Base-by-base conservation (phyloP, 1,139 yeast genomes). In the Saccharomyces hybrid region DNA sequence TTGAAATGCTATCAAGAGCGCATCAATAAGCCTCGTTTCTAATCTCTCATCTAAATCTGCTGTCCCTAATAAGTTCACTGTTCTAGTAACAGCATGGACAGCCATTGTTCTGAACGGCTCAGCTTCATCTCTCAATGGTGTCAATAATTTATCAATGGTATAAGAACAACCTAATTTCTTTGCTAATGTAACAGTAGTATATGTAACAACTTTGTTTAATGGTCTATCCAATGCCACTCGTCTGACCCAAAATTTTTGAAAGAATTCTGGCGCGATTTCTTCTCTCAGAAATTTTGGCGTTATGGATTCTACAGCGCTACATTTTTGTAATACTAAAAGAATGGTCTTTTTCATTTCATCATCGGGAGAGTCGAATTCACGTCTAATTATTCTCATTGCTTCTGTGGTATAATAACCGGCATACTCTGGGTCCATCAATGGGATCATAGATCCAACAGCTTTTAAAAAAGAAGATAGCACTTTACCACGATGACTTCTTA, bases 311-410 rank as follows among this genome's bases (percentile, higher is more conserved):
- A 83, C 73, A 2, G 74, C 69, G 28, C 82, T 71, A 62, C 86
- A 80, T 59, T 82, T 84, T 57, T 80, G 84, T 14, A 84, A 71
- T 7, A 82, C 84, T 38, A 74, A 74, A 52, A 93, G 71, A 3
- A 91, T 86, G 0, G 93, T 80, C 58, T 80, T 80, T 63, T 82
- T 83, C 95, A 93, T 87, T 54, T 91, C 97, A 59, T 88, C 96
- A 65, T 90, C 97, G 0, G 95, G 91, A 0, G 96, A 81, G 44
- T 76, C 71, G 63, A 89, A 88, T 67, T 91, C 96, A 54, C 95
- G 75, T 2, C 83, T 68, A 11, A 90, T 74, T 19, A 89, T 78
- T 26, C 73, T 74, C 75, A 89, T 79, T 3, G 90, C 78, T 63
- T 88, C 96, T 48, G 78, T 78, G 0, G 97, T 82, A 63, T 89